Evolutionary conservation across 2,329 filamentous ascomycete genomes (phyloP), one percentile per base, ranked within the genome.

Genomic region (Monosporascus sp.): DNA sequence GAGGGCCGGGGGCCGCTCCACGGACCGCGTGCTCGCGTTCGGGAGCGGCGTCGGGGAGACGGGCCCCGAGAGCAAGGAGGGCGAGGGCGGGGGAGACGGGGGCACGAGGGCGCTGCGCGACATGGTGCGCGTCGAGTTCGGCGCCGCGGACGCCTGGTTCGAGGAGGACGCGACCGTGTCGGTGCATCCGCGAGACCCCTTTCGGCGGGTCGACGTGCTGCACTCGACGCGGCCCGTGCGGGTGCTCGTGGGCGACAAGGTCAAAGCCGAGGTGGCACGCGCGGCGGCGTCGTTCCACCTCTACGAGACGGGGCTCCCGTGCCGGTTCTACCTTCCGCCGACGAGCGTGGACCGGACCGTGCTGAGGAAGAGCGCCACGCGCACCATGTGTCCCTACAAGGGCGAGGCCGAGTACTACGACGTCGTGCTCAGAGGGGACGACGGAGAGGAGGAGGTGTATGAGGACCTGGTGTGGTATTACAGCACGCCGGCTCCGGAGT

Each of bases 161-260:
- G 82, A 85, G 61, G 84, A 87, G 67, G 81, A 85, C 49, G 70
- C 72, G 1, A 78, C 76, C 1, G 78, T 87, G 51, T 77, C 77
- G 60, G 74, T 81, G 3, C 85, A 88, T 54, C 84, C 85, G 0
- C 87, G 86, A 57, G 84, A 88, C 51, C 85, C 85, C 0, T 87
- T 80, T 69, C 85, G 85, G 59, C 77, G 85, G 14, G 72, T 88
- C 55, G 84, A 87, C 52, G 77, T 83, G 25, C 66, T 88, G 5
- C 71, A 72, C 1, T 86, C 82, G 0, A 71, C 74, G 2, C 78
- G 85, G 1, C 67, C 67, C 1, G 65, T 88, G 36, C 72, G 77
- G 11, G 72, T 88, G 38, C 48, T 54, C 18, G 49, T 62, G 15
- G 15, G 15, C 3, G 60, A 31, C 27, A 2, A 11, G 5, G 27